Conservation (phyloP, 768 basidiomycete genomes). For the Podaxis sp. region DNA sequence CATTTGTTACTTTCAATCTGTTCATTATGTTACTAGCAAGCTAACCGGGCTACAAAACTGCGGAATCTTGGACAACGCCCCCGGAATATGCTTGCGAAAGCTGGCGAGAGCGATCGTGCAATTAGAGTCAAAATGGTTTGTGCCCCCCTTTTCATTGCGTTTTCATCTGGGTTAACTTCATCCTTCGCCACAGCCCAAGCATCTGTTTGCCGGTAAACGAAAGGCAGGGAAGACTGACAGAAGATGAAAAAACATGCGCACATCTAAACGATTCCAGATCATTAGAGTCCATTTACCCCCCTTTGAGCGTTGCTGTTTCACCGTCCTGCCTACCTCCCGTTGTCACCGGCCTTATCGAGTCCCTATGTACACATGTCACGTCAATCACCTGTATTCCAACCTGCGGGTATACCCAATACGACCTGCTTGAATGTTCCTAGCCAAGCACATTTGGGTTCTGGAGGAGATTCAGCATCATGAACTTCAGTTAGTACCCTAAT, state of each 20-base stretch:
- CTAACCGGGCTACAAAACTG: slow-evolving; percentile 72
- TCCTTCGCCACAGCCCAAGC: slow-evolving; percentile 61
- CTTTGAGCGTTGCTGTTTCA: too few relatives aligned
- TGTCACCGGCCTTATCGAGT: too few relatives aligned
- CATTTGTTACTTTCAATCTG: neutral
- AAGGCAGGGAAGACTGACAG: slow-evolving; percentile 82
- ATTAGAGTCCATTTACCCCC: too few relatives aligned
- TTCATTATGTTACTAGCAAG: slow-evolving; percentile 53
- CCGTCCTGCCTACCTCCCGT: too few relatives aligned
- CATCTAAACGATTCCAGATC: too few relatives aligned
- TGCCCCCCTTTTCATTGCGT: slow-evolving; percentile 11
- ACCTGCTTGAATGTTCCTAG: too few relatives aligned
- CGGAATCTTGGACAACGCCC: slow-evolving; percentile 85
- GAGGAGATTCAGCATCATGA: too few relatives aligned
- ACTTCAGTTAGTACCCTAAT: too few relatives aligned
- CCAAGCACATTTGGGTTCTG: too few relatives aligned
- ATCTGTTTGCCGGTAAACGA: slow-evolving; percentile 83
- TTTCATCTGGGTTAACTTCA: slow-evolving; percentile 12
- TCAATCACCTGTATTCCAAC: too few relatives aligned
- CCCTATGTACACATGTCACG: too few relatives aligned
- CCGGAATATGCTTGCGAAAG: slow-evolving; percentile 86
- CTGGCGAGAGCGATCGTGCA: slow-evolving; percentile 84
- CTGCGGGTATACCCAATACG: too few relatives aligned
- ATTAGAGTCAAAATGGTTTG: slow-evolving; percentile 82
- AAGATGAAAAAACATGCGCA: slow-evolving; percentile 38